Conservation (phyloP, 225 moss, liverwort and hornwort genomes). For the Climacium dendroides region DNA sequence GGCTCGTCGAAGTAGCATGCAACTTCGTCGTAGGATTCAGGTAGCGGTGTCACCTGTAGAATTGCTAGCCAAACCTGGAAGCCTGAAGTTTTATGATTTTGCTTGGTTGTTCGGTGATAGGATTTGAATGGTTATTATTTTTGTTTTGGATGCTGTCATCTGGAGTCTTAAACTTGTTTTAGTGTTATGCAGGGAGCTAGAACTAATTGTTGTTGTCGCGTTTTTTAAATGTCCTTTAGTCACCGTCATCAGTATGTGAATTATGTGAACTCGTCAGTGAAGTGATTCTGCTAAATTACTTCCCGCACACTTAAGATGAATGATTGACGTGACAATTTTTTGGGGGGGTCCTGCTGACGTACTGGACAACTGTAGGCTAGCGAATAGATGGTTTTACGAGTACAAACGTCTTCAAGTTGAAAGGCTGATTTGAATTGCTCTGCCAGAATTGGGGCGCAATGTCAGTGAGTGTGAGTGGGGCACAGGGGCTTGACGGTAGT, state of each 20-base stretch:
- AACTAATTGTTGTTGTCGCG: not conserved
- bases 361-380: not conserved
- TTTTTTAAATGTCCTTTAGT: not conserved
- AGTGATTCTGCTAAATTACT: not conserved
- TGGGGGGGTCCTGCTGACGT: not conserved
- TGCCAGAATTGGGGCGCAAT: not conserved
- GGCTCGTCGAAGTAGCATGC: conserved; percentile 46
- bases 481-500: not conserved
- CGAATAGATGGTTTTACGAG: not conserved
- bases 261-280: not conserved
- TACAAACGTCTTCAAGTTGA: not conserved
- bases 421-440: not conserved
- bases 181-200: not conserved
- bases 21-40: conserved; percentile 7
- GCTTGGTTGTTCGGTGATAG: not conserved
- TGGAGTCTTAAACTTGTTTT: not conserved
- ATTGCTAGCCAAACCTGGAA: not conserved
- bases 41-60: not conserved
- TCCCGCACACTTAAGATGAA: not conserved
- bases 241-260: not conserved
- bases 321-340: not conserved
- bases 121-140: not conserved
- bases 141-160: not conserved
- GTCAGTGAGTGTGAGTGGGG: not conserved
- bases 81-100: not conserved